These are phyloP conservation scores for Rhodocollybia butyracea DNA, from an alignment of 768 basidiomycete genomes.

Conservation along the genomic window DNA sequence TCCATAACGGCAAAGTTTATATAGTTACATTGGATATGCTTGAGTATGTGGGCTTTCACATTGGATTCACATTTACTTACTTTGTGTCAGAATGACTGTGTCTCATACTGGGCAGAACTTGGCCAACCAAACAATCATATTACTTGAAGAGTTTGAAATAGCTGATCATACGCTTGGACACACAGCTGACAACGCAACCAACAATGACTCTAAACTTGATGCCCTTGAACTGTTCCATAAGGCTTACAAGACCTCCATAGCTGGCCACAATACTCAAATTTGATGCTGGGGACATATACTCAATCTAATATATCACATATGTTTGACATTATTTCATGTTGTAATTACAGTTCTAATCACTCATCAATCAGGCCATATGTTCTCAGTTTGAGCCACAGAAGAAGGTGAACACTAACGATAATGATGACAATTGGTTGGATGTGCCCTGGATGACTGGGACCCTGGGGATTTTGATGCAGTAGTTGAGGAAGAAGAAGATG, in stretches of 20 bases:
- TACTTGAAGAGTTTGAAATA: background rate
- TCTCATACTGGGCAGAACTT: background rate
- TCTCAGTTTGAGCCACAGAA: background rate
- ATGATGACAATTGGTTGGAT: background rate
- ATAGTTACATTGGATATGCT: background rate
- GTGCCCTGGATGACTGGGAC: background rate
- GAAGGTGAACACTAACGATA: background rate
- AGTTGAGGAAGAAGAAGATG: background rate
- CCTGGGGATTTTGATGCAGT: background rate
- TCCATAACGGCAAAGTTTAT: background rate
- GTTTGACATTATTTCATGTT: background rate
- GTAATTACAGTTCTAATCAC: background rate
- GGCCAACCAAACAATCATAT: background rate
- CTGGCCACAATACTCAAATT: background rate
- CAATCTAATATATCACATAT: background rate
- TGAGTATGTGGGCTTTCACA: too few relatives aligned
- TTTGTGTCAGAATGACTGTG: too few relatives aligned
- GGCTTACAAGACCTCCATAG: background rate
- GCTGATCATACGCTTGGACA: conserved; percentile 1
- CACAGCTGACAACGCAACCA: background rate
- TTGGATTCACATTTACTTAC: too few relatives aligned
- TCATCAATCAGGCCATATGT: background rate
- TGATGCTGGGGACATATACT: conserved; percentile 1
- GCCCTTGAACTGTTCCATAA: background rate
- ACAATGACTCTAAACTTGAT: background rate